Evolutionary conservation across 164 flowering plant species (phyloP), one percentile per base, ranked within the genome.

Genomic region (Sedum album): DNA sequence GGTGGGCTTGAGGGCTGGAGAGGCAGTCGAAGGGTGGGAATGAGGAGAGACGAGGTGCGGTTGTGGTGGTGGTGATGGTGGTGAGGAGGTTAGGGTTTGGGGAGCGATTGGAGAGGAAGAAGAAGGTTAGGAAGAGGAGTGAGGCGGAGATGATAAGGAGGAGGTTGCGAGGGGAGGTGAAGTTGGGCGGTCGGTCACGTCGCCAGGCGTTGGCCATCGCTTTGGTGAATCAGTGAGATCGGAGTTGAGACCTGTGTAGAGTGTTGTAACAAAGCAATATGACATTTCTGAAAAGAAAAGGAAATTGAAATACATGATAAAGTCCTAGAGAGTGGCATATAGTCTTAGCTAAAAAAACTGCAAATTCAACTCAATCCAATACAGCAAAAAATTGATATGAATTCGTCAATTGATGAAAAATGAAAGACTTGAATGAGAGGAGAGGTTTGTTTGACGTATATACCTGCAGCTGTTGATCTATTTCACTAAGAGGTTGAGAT

Each of bases 121-220:
- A 78, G 82, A 83, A 48, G 81, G 83, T 31, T 72, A 91, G 77
- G 72, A 86, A 70, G 78, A 85, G 74, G 69, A 85, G 75, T 33
- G 83, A 67, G 70, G 83, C 60, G 67, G 79, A 77, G 72, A 82
- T 46, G 77, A 90, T 69, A 17, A 85, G 71, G 62, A 86, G 80
- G 49, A 88, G 78, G 65, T 72, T 70, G 68, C 78, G 73, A 0
- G 89, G 76, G 55, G 80, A 66, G 62, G 80, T 70, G 51, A 83
- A 72, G 57, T 78, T 78, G 8, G 75, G 73, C 33, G 81, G 71
- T 70, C 74, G 84, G 61, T 86, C 85, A 77, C 84, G 81, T 77
- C 70, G 90, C 96, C 99, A 94, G 67, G 93, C 90, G 74, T 88
- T 89, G 21, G 97, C 99, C 99, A 94, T 68, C 26, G 10, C 1